Percentiles rank a stretch among this genome's conserved stretches.
phyloP scores from a whole-genome alignment of 768 basidiomycete species.

The Suillus hirtellus region DNA sequence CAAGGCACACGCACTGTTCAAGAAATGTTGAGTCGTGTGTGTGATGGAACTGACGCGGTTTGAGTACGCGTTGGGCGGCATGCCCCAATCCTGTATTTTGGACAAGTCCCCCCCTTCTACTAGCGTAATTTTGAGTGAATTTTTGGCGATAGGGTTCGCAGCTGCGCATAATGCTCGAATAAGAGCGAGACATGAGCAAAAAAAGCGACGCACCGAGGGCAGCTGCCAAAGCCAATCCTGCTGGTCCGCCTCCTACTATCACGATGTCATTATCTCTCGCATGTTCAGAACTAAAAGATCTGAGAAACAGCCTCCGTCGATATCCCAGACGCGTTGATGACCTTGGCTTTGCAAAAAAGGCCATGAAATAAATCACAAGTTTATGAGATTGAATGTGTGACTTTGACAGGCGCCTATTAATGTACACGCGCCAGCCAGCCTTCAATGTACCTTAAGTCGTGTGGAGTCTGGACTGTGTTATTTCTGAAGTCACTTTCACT shows the following conservation, averaged over 20 bases:
- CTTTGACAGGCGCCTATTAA: neutral
- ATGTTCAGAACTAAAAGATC: conserved; percentile 21
- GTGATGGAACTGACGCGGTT: conserved; percentile 90
- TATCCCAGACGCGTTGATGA: conserved; percentile 12
- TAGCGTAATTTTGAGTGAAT: conserved; percentile 63
- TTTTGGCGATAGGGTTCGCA: conserved; percentile 49
- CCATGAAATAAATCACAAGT: conserved; percentile 13
- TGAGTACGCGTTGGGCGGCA: conserved; percentile 56
- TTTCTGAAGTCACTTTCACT: neutral
- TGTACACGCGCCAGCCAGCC: neutral
- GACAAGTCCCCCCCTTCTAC: conserved; percentile 82
- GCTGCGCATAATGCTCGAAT: conserved; percentile 37
- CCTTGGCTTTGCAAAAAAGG: conserved; percentile 10
- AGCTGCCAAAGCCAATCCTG: conserved; percentile 84
- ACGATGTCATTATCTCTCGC: conserved; percentile 77
- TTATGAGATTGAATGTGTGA: neutral
- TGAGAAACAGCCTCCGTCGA: conserved; percentile 10
- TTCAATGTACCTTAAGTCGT: too few species aligned
- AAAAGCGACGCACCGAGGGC: conserved; percentile 64
- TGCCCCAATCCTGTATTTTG: conserved; percentile 67
- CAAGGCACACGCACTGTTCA: conserved; percentile 50
- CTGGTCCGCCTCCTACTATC: conserved; percentile 93
- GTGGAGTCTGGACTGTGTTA: too few species aligned
- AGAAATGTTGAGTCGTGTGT: conserved; percentile 64
- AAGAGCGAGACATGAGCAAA: neutral